These are phyloP conservation scores for Isatis lusitanica DNA, from an alignment of 441 rosid species.

Conservation along the genomic window DNA sequence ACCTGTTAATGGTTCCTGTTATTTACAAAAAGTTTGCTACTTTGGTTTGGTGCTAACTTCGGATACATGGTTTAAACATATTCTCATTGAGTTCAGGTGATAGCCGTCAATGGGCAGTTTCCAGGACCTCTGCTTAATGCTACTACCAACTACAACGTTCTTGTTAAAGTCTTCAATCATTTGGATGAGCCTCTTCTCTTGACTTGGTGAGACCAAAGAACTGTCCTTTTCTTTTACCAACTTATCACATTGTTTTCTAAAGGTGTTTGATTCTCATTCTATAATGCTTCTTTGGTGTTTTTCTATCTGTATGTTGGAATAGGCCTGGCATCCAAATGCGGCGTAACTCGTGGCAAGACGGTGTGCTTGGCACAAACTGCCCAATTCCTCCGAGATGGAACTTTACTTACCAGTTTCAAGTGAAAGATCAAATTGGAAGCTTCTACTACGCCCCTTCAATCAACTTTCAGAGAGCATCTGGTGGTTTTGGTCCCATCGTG, in stretches of 20 bases:
- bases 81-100: constrained; percentile 49
- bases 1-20: neutral
- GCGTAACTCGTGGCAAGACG: constrained; percentile 90
- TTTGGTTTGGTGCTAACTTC: constrained; percentile 8
- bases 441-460: constrained; percentile 81
- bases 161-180: constrained; percentile 60
- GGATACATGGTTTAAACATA: neutral
- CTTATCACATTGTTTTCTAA: neutral
- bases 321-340: constrained; percentile 92
- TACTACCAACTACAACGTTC: constrained; percentile 77
- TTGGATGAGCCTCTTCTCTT: constrained; percentile 75
- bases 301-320: constrained; percentile 16
- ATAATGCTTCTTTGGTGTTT: neutral
- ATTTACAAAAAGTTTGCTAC: neutral
- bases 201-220: constrained; percentile 59
- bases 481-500: constrained; percentile 83
- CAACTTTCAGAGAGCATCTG: constrained; percentile 84
- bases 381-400: constrained; percentile 67
- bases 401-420: constrained; percentile 80
- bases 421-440: constrained; percentile 95
- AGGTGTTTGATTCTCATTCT: neutral
- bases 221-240: neutral
- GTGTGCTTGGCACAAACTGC: constrained; percentile 84
- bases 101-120: constrained; percentile 72
- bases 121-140: constrained; percentile 76